A percentile compares a stretch with the other conserved stretches of the same genome.
Conservation (phyloP, 495 filamentous ascomycete species). For the Tuber calosporum region DNA sequence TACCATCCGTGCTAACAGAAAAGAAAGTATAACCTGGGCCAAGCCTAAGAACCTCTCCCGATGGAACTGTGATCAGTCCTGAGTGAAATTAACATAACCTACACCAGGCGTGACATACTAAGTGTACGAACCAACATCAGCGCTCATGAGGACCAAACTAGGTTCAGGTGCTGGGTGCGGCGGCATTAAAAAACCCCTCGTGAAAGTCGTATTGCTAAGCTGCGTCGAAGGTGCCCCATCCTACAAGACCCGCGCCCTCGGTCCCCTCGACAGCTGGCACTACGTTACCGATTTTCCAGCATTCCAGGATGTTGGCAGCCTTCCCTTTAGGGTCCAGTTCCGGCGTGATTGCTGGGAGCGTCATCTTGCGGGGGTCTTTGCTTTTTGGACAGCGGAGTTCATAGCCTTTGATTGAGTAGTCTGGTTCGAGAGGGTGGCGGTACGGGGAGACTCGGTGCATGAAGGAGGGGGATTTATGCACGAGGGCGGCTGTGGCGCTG, state of each 20-base stretch:
- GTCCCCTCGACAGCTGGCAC: not conserved
- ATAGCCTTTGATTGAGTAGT: not conserved
- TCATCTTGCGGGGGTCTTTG: not conserved
- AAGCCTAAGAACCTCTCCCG: not conserved
- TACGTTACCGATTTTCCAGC: not conserved
- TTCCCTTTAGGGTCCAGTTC: not conserved
- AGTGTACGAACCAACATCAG: not conserved
- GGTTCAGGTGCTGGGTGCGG: not conserved
- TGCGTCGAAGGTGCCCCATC: not conserved
- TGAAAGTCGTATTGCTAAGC: not conserved
- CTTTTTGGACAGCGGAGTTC: not conserved
- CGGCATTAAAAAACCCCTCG: not conserved
- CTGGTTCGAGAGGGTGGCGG: not conserved
- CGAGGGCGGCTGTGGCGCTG: not conserved
- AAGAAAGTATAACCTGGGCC: not conserved
- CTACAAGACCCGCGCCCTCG: not conserved
- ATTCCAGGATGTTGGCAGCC: not conserved
- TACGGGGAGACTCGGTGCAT: not conserved
- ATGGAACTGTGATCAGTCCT: not conserved
- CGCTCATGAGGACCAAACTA: not conserved
- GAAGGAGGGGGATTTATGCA: not conserved
- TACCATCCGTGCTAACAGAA: not conserved
- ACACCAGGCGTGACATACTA: not conserved
- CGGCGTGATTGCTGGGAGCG: not conserved
- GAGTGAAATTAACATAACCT: not conserved